These are phyloP conservation scores for Fagopyrum homotropicum DNA, from an alignment of 148 eudicot genomes.

Conservation along the genomic window DNA sequence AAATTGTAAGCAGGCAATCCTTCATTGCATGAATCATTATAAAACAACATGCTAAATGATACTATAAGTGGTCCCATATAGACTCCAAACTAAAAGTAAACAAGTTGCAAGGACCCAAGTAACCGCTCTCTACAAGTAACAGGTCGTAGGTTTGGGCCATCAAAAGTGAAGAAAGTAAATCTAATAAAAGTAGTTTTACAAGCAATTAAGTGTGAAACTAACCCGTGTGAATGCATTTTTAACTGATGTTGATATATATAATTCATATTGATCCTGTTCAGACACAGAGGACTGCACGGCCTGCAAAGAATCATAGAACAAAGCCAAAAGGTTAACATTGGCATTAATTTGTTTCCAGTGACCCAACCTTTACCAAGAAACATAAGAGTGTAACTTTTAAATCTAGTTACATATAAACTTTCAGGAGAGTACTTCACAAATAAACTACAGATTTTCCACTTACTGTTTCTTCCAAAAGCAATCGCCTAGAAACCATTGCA, in stretches of 20 bases:
- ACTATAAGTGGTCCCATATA: no score
- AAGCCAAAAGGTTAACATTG: background rate
- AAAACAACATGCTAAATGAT: no score
- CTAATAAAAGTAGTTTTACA: no score
- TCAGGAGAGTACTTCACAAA: background rate
- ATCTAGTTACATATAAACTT: background rate
- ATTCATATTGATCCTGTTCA: slow-evolving; percentile 81
- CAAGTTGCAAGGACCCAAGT: no score
- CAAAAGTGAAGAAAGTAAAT: slow-evolving; percentile 1
- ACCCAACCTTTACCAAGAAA: background rate
- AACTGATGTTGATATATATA: slow-evolving; percentile 60
- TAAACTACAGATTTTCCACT: slow-evolving; percentile 26
- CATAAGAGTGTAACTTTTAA: background rate
- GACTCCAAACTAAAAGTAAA: no score
- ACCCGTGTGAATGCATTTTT: slow-evolving; percentile 82
- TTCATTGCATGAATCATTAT: no score
- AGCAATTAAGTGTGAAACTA: slow-evolving; percentile 24
- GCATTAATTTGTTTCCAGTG: background rate
- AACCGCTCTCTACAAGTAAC: no score
- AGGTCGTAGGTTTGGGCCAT: no score
- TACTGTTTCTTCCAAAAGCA: slow-evolving; percentile 84
- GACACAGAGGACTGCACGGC: slow-evolving; percentile 41
- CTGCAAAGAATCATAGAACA: slow-evolving; percentile 24
- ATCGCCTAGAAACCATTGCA: slow-evolving; percentile 80
- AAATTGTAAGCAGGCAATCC: no score